These are phyloP conservation scores for Teunomyces tritomae DNA, from an alignment of 805 yeast species.

Conservation along the genomic window DNA sequence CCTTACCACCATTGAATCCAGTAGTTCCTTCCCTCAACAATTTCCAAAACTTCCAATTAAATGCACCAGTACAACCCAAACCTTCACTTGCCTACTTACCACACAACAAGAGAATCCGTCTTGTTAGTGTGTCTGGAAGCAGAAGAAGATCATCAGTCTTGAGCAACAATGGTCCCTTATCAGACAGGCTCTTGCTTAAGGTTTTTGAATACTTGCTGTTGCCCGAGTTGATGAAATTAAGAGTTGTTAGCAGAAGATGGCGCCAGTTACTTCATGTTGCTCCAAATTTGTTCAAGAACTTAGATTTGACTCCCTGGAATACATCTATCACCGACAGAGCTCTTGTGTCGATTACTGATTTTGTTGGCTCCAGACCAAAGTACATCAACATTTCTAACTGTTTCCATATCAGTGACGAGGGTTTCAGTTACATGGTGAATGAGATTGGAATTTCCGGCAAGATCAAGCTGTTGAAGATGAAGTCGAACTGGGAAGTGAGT, in stretches of 20 bases:
- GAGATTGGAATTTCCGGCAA: constrained; percentile 68
- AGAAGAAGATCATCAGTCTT: constrained; percentile 56
- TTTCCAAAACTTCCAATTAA: constrained; percentile 25
- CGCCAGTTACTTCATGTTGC: constrained; percentile 59
- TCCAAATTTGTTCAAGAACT: constrained; percentile 45
- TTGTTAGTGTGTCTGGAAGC: constrained; percentile 42
- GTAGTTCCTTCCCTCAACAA: constrained; percentile 29
- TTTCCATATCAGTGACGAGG: constrained; percentile 74
- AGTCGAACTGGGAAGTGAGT: constrained; percentile 71
- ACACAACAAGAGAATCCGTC: constrained; percentile 51
- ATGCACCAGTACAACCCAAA: constrained; percentile 7
- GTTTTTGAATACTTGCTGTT: constrained; percentile 54
- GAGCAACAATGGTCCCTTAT: constrained; percentile 52
- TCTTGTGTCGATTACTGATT: constrained; percentile 57
- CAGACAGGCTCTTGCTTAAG: constrained; percentile 55
- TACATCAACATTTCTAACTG: constrained; percentile 66
- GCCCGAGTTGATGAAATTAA: constrained; percentile 58
- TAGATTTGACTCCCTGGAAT: constrained; percentile 64
- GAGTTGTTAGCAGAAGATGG: constrained; percentile 66
- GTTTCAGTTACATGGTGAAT: constrained; percentile 67
- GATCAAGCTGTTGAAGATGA: constrained; percentile 56
- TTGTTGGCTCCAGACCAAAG: constrained; percentile 68
- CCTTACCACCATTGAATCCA: constrained; percentile 43
- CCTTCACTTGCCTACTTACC: constrained; percentile 52
- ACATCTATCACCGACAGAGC: constrained; percentile 58